A percentile compares a stretch with the other conserved stretches of the same genome.
Evolutionary conservation across 129 eudicot species (phyloP).

Genomic region (Chrysanthemum lavandulifolium): DNA sequence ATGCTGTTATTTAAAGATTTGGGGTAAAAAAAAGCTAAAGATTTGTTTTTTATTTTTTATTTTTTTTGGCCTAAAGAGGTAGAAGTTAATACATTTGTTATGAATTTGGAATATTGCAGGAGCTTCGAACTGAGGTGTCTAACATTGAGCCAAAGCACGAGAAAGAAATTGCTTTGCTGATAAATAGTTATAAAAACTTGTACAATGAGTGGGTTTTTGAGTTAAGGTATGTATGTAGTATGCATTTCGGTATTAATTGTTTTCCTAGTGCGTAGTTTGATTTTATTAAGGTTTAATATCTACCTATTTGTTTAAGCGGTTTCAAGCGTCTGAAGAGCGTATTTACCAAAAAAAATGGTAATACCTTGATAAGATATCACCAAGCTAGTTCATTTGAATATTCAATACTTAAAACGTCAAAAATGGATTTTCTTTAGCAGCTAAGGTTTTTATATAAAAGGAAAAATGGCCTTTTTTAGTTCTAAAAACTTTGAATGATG

Average conservation of each 20-base stretch:
- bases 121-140: slow-evolving; percentile 68
- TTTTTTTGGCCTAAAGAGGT: too few species aligned
- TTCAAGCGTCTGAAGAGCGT: neutral
- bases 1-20: too few species aligned
- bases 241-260: neutral
- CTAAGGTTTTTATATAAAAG: neutral
- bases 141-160: slow-evolving; percentile 78
- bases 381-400: too few species aligned
- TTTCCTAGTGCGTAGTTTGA: neutral
- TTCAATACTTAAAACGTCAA: too few species aligned
- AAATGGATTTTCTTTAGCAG: neutral
- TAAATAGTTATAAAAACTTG: slow-evolving; percentile 53
- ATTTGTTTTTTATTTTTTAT: neutral
- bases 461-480: neutral
- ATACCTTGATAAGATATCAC: too few species aligned
- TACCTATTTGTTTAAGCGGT: neutral
- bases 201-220: slow-evolving; percentile 73
- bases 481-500: neutral
- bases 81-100: neutral
- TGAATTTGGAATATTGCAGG: slow-evolving; percentile 39
- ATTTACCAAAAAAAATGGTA: too few species aligned
- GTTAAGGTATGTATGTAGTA: slow-evolving; percentile 45
- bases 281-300: neutral
- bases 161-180: slow-evolving; percentile 60
- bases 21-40: neutral